These are phyloP conservation scores for Fraxinus cuspidata DNA, from an alignment of 257 asterid species.

Conservation along the genomic window DNA sequence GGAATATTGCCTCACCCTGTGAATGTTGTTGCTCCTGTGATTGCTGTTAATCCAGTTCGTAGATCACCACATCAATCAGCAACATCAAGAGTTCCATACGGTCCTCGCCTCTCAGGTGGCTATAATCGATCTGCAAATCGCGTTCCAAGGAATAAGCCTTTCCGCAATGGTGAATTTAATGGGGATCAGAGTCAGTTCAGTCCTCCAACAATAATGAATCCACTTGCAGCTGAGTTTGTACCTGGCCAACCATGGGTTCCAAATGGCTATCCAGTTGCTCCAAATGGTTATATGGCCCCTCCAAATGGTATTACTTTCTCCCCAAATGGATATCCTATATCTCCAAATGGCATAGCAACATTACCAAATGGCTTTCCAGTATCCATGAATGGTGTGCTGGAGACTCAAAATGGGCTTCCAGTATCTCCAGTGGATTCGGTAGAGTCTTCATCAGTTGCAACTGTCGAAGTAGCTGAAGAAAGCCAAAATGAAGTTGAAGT, in stretches of 20 bases:
- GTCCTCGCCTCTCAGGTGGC: constrained; percentile 81
- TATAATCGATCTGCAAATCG: constrained; percentile 64
- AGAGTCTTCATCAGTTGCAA: constrained; percentile 45
- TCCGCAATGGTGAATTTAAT: constrained; percentile 51
- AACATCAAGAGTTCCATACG: constrained; percentile 70
- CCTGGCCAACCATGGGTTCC: constrained; percentile 80
- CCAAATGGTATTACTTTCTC: constrained; percentile 44
- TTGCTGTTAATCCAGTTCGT: constrained; percentile 61
- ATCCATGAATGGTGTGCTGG: constrained; percentile 37
- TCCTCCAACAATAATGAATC: constrained; percentile 66
- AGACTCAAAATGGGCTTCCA: constrained; percentile 40
- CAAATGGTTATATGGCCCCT: constrained; percentile 61
- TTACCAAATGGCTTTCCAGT: constrained; percentile 40
- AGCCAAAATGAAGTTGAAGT: constrained; percentile 23
- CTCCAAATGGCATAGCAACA: constrained; percentile 40
- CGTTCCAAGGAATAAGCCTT: constrained; percentile 62
- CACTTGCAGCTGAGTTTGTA: constrained; percentile 76
- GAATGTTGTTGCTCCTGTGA: constrained; percentile 56
- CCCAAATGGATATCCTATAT: constrained; percentile 42
- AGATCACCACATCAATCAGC: constrained; percentile 85
- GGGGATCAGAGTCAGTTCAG: constrained; percentile 55
- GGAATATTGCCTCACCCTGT: constrained; percentile 75
- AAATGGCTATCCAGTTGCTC: constrained; percentile 56
- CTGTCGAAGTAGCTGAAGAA: constrained; percentile 38
- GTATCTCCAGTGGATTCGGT: constrained; percentile 38